Conservation (phyloP, 257 asterid genomes). For the Solanum appendiculatum region DNA sequence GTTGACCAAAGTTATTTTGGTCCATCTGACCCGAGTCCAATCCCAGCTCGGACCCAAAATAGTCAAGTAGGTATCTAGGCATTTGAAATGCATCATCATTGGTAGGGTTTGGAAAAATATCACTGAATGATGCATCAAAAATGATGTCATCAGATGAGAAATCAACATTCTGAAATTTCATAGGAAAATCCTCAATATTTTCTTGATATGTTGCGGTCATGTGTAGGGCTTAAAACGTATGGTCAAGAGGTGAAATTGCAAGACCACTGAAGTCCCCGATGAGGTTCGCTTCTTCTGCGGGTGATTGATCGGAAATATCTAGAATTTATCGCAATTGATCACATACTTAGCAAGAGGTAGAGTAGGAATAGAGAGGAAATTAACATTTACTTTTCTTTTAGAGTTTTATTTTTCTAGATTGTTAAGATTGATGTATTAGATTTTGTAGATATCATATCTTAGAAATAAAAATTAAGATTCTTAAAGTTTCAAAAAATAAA, state of each 20-base stretch:
- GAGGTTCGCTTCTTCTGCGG: not conserved
- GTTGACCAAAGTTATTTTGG: too few species aligned
- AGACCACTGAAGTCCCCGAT: constrained; percentile 23
- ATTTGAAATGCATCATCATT: too few species aligned
- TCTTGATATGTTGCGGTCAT: not conserved
- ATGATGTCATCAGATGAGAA: too few species aligned
- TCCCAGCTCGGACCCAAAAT: too few species aligned
- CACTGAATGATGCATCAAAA: too few species aligned
- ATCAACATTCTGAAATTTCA: not conserved
- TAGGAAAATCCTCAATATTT: not conserved
- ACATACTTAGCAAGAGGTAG: not conserved
- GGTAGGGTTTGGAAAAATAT: too few species aligned
- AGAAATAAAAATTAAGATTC: too few species aligned
- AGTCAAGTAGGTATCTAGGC: too few species aligned
- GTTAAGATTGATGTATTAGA: too few species aligned
- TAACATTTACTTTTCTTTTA: not conserved
- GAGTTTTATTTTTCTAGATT: not conserved
- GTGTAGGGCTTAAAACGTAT: constrained; percentile 25
- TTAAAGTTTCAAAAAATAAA: too few species aligned
- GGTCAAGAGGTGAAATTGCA: constrained; percentile 32
- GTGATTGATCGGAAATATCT: constrained; percentile 26
- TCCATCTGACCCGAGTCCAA: too few species aligned
- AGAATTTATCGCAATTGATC: not conserved
- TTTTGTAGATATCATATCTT: too few species aligned
- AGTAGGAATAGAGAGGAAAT: not conserved